These are phyloP conservation scores for Stemphylium vesicarium DNA, from an alignment of 2,329 filamentous ascomycete species.

Conservation along the genomic window DNA sequence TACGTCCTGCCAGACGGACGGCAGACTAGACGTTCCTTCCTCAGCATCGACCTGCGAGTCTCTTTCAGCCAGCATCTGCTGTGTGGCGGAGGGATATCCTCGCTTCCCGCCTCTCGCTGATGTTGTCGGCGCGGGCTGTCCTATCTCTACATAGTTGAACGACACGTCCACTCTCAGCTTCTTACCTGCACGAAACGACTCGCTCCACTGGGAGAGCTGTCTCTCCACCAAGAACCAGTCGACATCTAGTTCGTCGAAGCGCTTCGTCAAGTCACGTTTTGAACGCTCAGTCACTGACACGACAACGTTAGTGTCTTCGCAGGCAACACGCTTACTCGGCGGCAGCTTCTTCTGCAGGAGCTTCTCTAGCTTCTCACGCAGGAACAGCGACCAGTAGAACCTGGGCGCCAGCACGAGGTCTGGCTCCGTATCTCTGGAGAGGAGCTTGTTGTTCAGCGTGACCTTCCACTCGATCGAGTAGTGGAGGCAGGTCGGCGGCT, in stretches of 20 bases:
- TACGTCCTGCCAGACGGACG: conserved; percentile 39
- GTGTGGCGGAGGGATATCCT: conserved; percentile 18
- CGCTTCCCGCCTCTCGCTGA: conserved; percentile 6
- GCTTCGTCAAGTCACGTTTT: conserved; percentile 38
- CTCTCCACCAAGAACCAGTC: conserved; percentile 39
- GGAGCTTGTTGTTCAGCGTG: conserved; percentile 26
- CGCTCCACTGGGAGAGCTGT: conserved; percentile 26
- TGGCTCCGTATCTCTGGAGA: conserved; percentile 35
- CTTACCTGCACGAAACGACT: conserved; percentile 29
- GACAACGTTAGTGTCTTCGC: conserved; percentile 24
- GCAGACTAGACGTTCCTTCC: conserved; percentile 17
- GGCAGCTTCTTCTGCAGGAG: conserved; percentile 18
- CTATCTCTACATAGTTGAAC: conserved; percentile 40
- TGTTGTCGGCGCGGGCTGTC: neutral
- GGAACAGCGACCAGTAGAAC: conserved; percentile 13
- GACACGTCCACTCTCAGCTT: conserved; percentile 38
- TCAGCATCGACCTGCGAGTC: conserved; percentile 16
- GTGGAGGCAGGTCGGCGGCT: conserved; percentile 29
- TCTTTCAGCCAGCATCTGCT: conserved; percentile 34
- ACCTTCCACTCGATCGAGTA: conserved; percentile 39
- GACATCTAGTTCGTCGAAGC: conserved; percentile 36
- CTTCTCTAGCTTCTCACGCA: conserved; percentile 14
- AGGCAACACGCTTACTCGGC: conserved; percentile 9
- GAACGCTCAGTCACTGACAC: conserved; percentile 31
- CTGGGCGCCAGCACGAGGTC: conserved; percentile 30